These are phyloP conservation scores for Fraxinus nigra DNA, from an alignment of 305 asterid species.

Conservation along the genomic window DNA sequence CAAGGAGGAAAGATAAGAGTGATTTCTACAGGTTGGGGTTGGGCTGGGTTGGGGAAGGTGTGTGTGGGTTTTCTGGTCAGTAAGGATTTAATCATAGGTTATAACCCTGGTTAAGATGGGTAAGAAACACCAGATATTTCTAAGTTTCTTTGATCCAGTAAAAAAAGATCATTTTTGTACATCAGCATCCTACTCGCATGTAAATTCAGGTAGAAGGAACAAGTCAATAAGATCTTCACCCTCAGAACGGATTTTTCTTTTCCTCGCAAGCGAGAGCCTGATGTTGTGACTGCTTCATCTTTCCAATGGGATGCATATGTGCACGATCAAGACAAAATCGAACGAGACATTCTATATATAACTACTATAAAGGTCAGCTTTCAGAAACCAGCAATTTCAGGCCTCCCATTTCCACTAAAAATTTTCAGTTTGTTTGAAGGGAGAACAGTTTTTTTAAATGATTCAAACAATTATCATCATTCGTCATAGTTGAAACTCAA, in stretches of 20 bases:
- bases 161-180: background rate
- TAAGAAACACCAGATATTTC: background rate
- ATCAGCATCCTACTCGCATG: background rate
- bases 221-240: background rate
- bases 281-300: background rate
- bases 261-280: background rate
- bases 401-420: background rate
- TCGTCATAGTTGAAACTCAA: conserved; percentile 2
- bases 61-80: background rate
- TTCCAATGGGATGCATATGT: background rate
- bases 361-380: background rate
- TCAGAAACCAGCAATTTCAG: background rate
- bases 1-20: background rate
- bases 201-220: background rate
- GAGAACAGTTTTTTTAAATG: background rate
- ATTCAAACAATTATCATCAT: background rate
- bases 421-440: background rate
- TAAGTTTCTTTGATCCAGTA: background rate
- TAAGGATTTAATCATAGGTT: background rate
- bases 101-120: background rate
- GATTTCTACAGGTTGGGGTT: background rate
- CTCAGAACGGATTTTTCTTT: background rate
- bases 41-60: background rate
- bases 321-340: background rate
- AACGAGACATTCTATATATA: background rate